Percentiles rank a stretch among this genome's conserved stretches.
Evolutionary conservation across 192 early-diverging fungal species (phyloP).

Genomic region (Spizellomyces sp.): DNA sequence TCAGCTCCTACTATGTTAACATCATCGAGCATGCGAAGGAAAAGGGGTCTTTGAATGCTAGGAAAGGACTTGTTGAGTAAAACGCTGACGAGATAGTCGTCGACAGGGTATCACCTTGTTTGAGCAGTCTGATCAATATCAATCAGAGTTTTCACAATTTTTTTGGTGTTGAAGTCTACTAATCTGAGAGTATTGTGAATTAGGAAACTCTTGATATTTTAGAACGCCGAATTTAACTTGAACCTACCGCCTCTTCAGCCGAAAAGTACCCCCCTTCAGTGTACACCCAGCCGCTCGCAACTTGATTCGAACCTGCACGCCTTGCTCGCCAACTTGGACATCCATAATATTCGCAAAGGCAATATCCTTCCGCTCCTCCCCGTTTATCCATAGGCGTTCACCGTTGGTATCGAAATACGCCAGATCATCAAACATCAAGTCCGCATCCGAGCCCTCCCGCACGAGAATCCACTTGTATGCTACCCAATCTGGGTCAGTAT

Average conservation of each 20-base stretch:
- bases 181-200: neutral
- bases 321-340: neutral
- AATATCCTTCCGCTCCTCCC: slow-evolving; percentile 6
- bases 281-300: slow-evolving; percentile 3
- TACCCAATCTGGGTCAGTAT: neutral
- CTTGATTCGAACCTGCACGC: slow-evolving; percentile 5
- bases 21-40: slow-evolving; percentile 29
- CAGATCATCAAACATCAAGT: slow-evolving; percentile 36
- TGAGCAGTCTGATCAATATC: slow-evolving; percentile 21
- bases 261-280: slow-evolving; percentile 14
- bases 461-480: neutral
- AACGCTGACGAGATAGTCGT: neutral
- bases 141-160: slow-evolving; percentile 32
- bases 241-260: slow-evolving; percentile 13
- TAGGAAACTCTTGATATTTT: too few species aligned
- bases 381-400: slow-evolving; percentile 1
- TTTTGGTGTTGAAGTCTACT: slow-evolving; percentile 41
- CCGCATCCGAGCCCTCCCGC: slow-evolving; percentile 4
- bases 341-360: slow-evolving; percentile 4
- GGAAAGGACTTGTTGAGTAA: neutral
- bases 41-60: slow-evolving; percentile 7
- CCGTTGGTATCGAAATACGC: neutral
- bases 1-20: slow-evolving; percentile 11
- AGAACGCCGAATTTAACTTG: neutral
- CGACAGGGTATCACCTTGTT: slow-evolving; percentile 10